These are phyloP conservation scores for Fusarium fracticaudum DNA, from an alignment of 2,329 filamentous ascomycete genomes.

Conservation along the genomic window DNA sequence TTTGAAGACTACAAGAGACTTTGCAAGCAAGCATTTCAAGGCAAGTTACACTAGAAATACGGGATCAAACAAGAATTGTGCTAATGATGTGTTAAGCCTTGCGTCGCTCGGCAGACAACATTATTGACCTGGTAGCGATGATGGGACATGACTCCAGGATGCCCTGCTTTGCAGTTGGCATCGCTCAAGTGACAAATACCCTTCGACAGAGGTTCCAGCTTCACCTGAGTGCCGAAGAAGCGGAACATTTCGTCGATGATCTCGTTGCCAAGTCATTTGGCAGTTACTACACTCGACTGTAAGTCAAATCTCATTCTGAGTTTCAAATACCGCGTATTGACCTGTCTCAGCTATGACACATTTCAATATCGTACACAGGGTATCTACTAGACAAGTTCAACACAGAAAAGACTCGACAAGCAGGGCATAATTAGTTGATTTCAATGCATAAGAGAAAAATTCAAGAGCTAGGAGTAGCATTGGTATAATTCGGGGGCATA, in stretches of 20 bases:
- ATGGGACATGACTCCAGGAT: slow-evolving; percentile 87
- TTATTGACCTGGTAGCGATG: slow-evolving; percentile 84
- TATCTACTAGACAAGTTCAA: slow-evolving; percentile 71
- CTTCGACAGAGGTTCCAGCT: slow-evolving; percentile 81
- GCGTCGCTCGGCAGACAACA: slow-evolving; percentile 79
- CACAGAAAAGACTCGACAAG: slow-evolving; percentile 1
- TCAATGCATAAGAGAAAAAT: slow-evolving; percentile 9
- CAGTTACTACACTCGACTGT: slow-evolving; percentile 89
- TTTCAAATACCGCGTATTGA: not conserved
- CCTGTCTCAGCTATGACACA: slow-evolving; percentile 74
- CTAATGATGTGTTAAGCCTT: slow-evolving; percentile 61
- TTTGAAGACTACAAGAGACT: slow-evolving; percentile 80
- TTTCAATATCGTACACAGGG: slow-evolving; percentile 90
- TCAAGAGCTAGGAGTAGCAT: slow-evolving; percentile 17
- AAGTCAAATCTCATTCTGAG: slow-evolving; percentile 49
- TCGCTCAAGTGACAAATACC: slow-evolving; percentile 74
- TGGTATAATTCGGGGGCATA: slow-evolving; percentile 36
- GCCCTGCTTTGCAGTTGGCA: slow-evolving; percentile 82
- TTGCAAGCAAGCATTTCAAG: slow-evolving; percentile 86
- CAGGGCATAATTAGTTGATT: slow-evolving; percentile 8
- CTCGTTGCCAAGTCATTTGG: slow-evolving; percentile 83
- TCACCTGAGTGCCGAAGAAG: slow-evolving; percentile 83
- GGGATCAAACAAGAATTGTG: not conserved
- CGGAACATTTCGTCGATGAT: slow-evolving; percentile 83
- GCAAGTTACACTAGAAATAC: slow-evolving; percentile 51